Evolutionary conservation across 768 basidiomycete genomes (phyloP), one percentile per base, ranked within the genome.

Genomic region (Saitozyma sp.): DNA sequence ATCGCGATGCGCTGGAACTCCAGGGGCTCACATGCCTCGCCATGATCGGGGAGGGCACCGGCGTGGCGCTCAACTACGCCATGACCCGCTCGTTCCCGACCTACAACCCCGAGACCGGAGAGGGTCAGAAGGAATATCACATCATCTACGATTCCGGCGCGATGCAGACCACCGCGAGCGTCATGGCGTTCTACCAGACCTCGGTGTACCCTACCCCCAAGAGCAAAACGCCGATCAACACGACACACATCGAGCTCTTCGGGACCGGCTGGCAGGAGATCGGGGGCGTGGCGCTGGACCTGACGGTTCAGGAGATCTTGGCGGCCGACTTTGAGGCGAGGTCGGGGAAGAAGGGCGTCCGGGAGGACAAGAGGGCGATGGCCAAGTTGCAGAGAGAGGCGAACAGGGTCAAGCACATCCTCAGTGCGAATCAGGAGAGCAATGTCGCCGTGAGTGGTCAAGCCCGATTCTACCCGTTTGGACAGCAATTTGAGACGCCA

Each of bases 331-430:
- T 97, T 80, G 86, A 89, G 73, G 56, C 59, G 48, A 85, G 85
- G 69, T 66, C 72, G 8, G 66, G 72, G 5, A 62, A 62, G 43
- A 65, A 68, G 76, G 86, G 88, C 65, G 84, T 92, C 43, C 84
- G 85, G 38, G 82, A 83, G 66, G 90, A 94, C 73, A 86, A 87
- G 75, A 84, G 87, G 59, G 94, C 89, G 1, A 89, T 96, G 88
- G 89, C 91, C 6, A 95, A 94, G 79, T 81, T 98, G 7, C 89
- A 91, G 86, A 95, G 94, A 77, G 96, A 99, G 80, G 91, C 95
- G 1, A 86, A 85, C 16, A 85, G 94, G 62, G 85, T 97, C 69
- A 99, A 98, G 82, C 84, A 87, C 8, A 89, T 99, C 67, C 80
- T 99, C 63, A 96, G 92, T 77, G 96, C 95, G 43, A 99, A 99